Evolutionary conservation across 2,329 filamentous ascomycete genomes (phyloP), one percentile per base, ranked within the genome.

Genomic region (Penicillium polonicum): DNA sequence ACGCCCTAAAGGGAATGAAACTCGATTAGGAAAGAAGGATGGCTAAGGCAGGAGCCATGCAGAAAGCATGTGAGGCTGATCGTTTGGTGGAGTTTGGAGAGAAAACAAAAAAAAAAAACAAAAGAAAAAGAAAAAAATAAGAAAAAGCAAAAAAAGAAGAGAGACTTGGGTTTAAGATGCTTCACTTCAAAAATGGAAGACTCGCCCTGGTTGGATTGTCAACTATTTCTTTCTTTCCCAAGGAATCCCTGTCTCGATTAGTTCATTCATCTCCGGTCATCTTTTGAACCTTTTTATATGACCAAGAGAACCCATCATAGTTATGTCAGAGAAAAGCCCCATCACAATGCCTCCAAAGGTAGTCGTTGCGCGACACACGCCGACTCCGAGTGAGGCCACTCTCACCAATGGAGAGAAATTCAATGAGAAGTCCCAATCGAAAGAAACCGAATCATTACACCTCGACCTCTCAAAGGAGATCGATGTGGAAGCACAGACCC

Each of bases 401-500:
- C 60, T 70, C 33, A 49, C 55, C n/a, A 64, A 66, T 42, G 53
- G 58, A 25, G 65, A 66, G 9, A 44, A 61, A 5, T 39, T 55
- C 29, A 53, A 60, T 27, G 62, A 63, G 45, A 62, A 65, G 38
- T 48, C 48, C 25, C 5, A 36, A 10, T 57, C 57, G 29, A 58
- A 48, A 44, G 60, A 60, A 29, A 62, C 57, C 57, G 48, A 38
- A 23, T 59, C 55, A 3, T 10, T 44, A 7, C 38, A 52, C 17
- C 10, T 44, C 6, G 49, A 33, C 15, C 43, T 35, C 17, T 3
- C 7, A 19, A 27, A 41, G 4, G 49, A 42, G 10, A 13, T 64
- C 31, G 71, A 74, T 48, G 58, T 73, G 15, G 72, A 74, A 55
- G 67, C 70, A 6, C 72, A 73, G 55, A 60, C 53, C 10, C 65